Evolutionary conservation across 345 rosid species (phyloP).

Genomic region (Gossypium arboreum): DNA sequence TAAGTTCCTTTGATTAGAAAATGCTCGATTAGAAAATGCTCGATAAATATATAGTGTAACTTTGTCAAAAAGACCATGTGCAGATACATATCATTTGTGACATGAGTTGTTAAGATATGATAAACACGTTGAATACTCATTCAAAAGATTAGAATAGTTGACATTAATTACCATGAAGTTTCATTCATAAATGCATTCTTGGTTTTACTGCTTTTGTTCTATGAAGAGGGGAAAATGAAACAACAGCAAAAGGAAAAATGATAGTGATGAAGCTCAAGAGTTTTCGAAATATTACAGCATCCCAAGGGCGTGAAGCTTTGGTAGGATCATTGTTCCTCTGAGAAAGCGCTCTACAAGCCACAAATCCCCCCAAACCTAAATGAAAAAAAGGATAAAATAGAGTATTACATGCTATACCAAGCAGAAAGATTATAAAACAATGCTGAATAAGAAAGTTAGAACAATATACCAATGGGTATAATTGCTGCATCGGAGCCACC

Average conservation of each 20-base stretch:
- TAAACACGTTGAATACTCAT: neutral
- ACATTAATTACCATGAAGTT: neutral
- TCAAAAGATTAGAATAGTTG: neutral
- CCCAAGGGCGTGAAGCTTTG: slow-evolving; percentile 99
- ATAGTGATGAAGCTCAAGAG: neutral
- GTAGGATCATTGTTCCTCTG: slow-evolving; percentile 84
- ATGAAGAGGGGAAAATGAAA: neutral
- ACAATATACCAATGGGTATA: slow-evolving; percentile 74
- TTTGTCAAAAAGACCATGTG: neutral
- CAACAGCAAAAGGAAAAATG: neutral
- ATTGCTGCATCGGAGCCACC: slow-evolving; percentile 92
- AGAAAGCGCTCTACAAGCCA: slow-evolving; percentile 88
- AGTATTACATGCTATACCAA: slow-evolving; percentile 10
- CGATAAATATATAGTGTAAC: neutral
- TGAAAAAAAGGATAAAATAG: slow-evolving; percentile 15
- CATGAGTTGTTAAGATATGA: neutral
- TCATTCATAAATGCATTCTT: neutral
- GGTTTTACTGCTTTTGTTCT: neutral
- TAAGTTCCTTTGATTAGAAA: neutral
- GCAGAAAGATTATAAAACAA: slow-evolving; percentile 16
- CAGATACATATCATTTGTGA: neutral
- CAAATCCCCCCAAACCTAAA: slow-evolving; percentile 97
- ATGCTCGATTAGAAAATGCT: neutral
- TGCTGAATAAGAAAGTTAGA: slow-evolving; percentile 16
- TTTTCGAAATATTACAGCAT: slow-evolving; percentile 46